Evolutionary conservation across 2,329 filamentous ascomycete genomes (phyloP).

Genomic region (Cordyceps cicadae): DNA sequence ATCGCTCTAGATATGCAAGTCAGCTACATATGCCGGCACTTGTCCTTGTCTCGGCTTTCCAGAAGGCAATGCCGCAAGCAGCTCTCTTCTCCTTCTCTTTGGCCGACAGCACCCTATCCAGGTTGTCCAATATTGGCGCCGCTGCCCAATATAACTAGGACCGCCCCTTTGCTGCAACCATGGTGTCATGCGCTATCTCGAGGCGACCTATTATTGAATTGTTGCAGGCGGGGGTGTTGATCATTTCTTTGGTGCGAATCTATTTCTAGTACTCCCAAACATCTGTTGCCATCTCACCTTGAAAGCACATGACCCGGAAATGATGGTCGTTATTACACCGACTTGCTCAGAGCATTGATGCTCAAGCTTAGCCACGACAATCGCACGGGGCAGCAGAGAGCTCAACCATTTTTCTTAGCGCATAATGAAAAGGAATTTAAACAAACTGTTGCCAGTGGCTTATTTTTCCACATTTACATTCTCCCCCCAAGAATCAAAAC

Average conservation of each 20-base stretch:
- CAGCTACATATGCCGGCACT: constrained; percentile 7
- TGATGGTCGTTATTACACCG: too few relatives aligned
- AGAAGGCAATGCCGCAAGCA: not conserved
- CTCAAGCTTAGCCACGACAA: too few relatives aligned
- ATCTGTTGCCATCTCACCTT: too few relatives aligned
- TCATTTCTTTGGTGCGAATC: too few relatives aligned
- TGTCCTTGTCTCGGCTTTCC: constrained; percentile 1
- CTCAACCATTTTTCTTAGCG: not conserved
- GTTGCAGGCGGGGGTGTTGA: not conserved
- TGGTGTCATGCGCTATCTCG: not conserved
- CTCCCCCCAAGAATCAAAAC: too few relatives aligned
- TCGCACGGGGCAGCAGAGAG: not conserved
- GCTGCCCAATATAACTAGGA: not conserved
- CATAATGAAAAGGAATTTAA: too few relatives aligned
- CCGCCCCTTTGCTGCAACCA: not conserved
- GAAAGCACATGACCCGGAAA: too few relatives aligned
- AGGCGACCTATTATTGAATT: not conserved
- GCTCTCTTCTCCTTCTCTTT: not conserved
- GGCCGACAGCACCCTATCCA: not conserved
- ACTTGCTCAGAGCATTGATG: too few relatives aligned
- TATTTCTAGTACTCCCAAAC: too few relatives aligned
- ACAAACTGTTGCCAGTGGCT: too few relatives aligned
- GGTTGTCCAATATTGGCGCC: not conserved
- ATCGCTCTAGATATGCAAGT: constrained; percentile 6
- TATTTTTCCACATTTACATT: too few relatives aligned